Evolutionary conservation across 1,284 basidiomycete genomes (phyloP).

Genomic region (Ganoderma boninense): DNA sequence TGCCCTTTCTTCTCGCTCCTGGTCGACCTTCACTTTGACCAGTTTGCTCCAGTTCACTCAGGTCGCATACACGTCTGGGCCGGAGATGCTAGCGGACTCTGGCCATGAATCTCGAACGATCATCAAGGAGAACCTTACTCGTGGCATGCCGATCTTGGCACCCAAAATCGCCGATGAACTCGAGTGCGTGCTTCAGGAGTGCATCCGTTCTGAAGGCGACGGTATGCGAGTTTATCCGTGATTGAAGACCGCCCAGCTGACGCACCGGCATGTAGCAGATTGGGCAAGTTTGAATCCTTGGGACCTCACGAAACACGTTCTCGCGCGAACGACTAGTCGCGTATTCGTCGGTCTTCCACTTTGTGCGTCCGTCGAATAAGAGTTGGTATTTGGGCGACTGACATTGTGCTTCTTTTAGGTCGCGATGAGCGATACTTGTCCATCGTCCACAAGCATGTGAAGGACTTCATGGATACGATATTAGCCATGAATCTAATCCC

Average conservation of each 20-base stretch:
- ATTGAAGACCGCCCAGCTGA: conserved; percentile 7
- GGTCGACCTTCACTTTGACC: conserved; percentile 28
- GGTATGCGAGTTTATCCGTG: not conserved
- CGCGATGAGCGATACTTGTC: not conserved
- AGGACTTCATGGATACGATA: not conserved
- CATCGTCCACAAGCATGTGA: not conserved
- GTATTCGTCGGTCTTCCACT: not conserved
- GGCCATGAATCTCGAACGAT: conserved; percentile 26
- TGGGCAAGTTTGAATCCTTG: not conserved
- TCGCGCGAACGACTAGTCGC: not conserved
- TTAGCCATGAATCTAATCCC: not conserved
- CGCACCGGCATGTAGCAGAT: not conserved
- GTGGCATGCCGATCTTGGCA: not conserved
- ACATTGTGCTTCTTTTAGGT: not conserved
- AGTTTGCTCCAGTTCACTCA: conserved; percentile 28
- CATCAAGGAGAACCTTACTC: conserved; percentile 1
- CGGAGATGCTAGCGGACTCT: not conserved
- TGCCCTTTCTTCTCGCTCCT: not conserved
- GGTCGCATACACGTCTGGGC: not conserved
- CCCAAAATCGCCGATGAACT: not conserved
- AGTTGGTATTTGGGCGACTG: too few relatives aligned
- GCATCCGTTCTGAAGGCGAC: not conserved
- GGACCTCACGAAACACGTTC: not conserved
- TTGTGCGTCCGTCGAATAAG: not conserved
- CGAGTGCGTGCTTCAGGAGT: not conserved